Base-by-base conservation (phyloP, 371 early-diverging fungal species). In the Saksenaea oblongispora region DNA sequence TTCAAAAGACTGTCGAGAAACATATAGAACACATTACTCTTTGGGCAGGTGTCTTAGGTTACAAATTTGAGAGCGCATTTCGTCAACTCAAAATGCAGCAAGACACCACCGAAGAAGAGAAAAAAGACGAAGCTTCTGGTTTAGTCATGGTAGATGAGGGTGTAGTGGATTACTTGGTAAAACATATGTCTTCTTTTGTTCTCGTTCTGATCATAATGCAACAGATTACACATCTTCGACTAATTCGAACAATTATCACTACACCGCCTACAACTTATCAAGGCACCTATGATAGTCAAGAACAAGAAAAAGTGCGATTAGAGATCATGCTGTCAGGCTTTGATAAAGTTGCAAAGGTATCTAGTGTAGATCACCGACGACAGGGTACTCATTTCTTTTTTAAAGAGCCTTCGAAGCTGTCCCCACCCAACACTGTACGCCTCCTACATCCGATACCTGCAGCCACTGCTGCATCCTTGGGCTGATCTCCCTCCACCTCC, bases 391-490 rank as follows among this genome's bases (percentile, higher is more conserved):
- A n/a, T n/a, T 44, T 65, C 22, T 34, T 34, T 76, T 34, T 71
- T 69, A 22, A 64, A 78, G 70, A 65, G 75, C 28, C 69, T 89
- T 42, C 76, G 79, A 10, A 76, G 75, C 41, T 83, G 83, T 41
- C 89, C 87, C 41, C 86, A 84, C 73, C 87, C 87, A 4, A 84
- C 82, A n/a, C 69, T 89, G 17, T 80, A 78, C 42, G 75, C 65
- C 31, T 72, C 78, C 0, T 80, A 80, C 39, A 76, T 76, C 4
- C 67, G 73, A 13, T 80, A 77, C 51, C 53, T 80, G 3, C 70
- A 70, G 39, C 83, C 83, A 0, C 64, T 82, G 9, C 56, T 82
- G 56, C 67, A 63, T 10, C 78, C 82, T 22, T 78, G 76, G 65
- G 79, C 82, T 3, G 77, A 76, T 18, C 44, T 79, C 1, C 56